These are phyloP conservation scores for Inonotus obliquus DNA, from an alignment of 1,284 basidiomycete species.

Conservation along the genomic window DNA sequence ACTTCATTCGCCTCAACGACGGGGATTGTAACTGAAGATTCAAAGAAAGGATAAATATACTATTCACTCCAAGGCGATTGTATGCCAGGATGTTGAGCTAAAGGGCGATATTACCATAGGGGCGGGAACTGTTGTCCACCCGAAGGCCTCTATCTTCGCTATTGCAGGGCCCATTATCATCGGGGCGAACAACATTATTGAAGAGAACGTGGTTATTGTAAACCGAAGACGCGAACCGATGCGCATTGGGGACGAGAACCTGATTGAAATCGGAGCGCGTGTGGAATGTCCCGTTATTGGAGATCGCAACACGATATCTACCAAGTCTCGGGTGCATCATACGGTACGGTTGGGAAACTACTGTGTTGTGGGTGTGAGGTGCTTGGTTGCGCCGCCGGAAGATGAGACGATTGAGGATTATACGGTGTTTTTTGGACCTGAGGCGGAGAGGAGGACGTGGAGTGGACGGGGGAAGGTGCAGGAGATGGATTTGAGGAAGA, in stretches of 20 bases:
- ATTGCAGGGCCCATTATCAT: constrained; percentile 84
- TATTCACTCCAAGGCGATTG: constrained; percentile 77
- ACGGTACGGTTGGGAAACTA: constrained; percentile 73
- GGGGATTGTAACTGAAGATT: neutral
- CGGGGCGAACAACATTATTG: constrained; percentile 85
- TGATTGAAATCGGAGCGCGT: constrained; percentile 89
- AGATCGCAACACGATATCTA: constrained; percentile 79
- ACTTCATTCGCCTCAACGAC: neutral
- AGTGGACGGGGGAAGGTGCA: constrained; percentile 82
- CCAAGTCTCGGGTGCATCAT: constrained; percentile 74
- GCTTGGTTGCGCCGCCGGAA: constrained; percentile 67
- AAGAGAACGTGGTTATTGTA: constrained; percentile 85
- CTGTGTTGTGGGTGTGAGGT: constrained; percentile 80
- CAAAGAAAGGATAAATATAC: constrained; percentile 72
- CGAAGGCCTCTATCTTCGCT: constrained; percentile 87
- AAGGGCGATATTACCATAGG: constrained; percentile 91
- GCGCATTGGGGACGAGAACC: constrained; percentile 87
- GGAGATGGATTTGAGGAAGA: constrained; percentile 76
- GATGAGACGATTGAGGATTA: constrained; percentile 80
- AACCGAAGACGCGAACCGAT: constrained; percentile 84
- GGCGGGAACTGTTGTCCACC: constrained; percentile 87
- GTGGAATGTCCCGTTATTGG: constrained; percentile 84
- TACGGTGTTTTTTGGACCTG: constrained; percentile 79
- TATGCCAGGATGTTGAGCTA: constrained; percentile 85
- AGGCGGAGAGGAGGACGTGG: constrained; percentile 73